These are phyloP conservation scores for Linum lewisii DNA, from an alignment of 345 rosid genomes.

Conservation along the genomic window DNA sequence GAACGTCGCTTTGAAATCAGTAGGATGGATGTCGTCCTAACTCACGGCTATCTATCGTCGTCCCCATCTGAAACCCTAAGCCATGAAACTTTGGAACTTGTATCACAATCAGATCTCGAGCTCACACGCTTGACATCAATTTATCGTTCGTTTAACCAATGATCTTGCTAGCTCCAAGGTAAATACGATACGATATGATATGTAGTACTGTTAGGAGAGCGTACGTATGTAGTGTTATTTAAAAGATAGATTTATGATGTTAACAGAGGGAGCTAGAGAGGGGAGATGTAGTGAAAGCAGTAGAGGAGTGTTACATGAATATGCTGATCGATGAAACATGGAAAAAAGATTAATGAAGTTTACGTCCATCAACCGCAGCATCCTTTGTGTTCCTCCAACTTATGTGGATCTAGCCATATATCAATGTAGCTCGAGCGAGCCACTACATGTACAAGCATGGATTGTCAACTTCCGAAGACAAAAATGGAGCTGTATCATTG, in stretches of 20 bases:
- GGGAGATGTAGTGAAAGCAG: conserved; percentile 15
- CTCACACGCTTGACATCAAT: not conserved
- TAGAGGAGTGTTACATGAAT: conserved; percentile 13
- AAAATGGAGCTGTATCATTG: too few species aligned
- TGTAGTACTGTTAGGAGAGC: too few species aligned
- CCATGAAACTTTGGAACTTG: not conserved
- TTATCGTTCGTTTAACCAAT: conserved; percentile 11
- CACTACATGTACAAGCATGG: too few species aligned
- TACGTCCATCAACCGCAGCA: too few species aligned
- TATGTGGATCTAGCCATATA: too few species aligned
- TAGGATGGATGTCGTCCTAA: not conserved
- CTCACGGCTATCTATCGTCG: not conserved
- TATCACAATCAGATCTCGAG: not conserved
- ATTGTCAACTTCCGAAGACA: too few species aligned
- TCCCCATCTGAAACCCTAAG: not conserved
- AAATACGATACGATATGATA: too few species aligned
- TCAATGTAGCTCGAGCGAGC: too few species aligned
- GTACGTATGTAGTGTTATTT: too few species aligned
- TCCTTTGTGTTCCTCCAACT: too few species aligned
- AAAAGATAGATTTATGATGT: too few species aligned
- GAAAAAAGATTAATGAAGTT: conserved; percentile 20
- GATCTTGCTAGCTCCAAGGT: conserved; percentile 17
- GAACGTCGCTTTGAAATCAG: conserved; percentile 7
- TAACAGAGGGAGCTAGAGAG: too few species aligned
- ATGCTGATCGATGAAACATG: conserved; percentile 11